phyloP scores from a whole-genome alignment of 2,329 filamentous ascomycete species.

The Beauveria pseudobassiana region DNA sequence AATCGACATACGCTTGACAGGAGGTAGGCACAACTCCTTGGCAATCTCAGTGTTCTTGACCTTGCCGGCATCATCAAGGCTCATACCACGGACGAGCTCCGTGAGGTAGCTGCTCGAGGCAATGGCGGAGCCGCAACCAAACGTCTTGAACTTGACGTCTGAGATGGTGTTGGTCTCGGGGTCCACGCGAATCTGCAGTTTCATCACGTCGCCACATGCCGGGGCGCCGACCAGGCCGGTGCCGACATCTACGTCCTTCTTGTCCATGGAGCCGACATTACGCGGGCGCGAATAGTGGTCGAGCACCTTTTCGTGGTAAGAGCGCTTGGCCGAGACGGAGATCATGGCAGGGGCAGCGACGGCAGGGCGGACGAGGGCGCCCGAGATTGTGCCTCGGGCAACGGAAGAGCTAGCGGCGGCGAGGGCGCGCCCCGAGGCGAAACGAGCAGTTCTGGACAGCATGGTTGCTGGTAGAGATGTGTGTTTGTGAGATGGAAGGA shows the following conservation, averaged over 20 bases:
- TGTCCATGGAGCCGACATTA: conserved; percentile 53
- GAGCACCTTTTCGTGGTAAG: conserved; percentile 47
- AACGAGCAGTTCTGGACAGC: conserved; percentile 40
- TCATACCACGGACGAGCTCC: conserved; percentile 95
- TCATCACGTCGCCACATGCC: conserved; percentile 88
- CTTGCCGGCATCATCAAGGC: conserved; percentile 78
- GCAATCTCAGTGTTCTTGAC: conserved; percentile 98
- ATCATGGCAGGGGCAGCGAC: conserved; percentile 34
- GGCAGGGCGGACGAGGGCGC: conserved; percentile 29
- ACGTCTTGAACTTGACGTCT: conserved; percentile 97
- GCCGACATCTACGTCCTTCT: conserved; percentile 75
- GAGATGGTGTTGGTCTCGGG: conserved; percentile 79
- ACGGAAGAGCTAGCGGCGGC: conserved; percentile 30
- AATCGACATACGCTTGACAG: conserved; percentile 67
- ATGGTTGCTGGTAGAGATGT: conserved; percentile 25
- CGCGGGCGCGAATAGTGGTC: conserved; percentile 46
- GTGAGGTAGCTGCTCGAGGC: conserved; percentile 92
- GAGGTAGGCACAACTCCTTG: conserved; percentile 84
- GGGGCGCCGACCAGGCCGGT: conserved; percentile 87
- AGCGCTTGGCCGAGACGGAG: conserved; percentile 33
- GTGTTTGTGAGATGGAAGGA: not conserved
- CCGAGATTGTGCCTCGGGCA: conserved; percentile 15
- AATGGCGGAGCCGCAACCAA: conserved; percentile 90
- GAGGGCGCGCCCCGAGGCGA: conserved; percentile 35
- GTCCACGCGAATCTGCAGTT: conserved; percentile 74